phyloP scores from a whole-genome alignment of 2,329 filamentous ascomycete species.

The Karstenula rhodostoma region DNA sequence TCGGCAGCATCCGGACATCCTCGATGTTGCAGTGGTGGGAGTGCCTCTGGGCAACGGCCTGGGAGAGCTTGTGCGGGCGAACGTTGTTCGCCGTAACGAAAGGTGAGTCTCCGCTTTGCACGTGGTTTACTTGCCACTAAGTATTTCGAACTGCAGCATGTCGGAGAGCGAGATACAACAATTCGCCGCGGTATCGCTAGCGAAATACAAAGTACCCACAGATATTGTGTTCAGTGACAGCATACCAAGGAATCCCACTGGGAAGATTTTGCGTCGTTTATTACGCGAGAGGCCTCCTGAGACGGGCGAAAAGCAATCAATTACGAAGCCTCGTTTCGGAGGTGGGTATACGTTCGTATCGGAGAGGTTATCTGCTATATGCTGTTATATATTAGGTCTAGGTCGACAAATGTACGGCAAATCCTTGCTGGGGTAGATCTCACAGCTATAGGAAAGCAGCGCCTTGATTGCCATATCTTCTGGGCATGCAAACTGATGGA shows the following conservation, averaged over 20 bases:
- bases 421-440: too few species aligned
- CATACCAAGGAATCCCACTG: constrained; percentile 2
- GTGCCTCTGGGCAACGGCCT: neutral
- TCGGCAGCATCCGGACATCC: constrained; percentile 45
- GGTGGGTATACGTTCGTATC: too few species aligned
- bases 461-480: too few species aligned
- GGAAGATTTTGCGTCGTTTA: constrained; percentile 4
- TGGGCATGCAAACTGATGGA: too few species aligned
- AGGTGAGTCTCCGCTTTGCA: neutral
- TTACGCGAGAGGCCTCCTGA: neutral
- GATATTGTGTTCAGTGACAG: neutral
- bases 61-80: neutral
- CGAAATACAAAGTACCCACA: constrained; percentile 3
- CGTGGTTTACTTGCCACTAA: neutral
- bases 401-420: too few species aligned
- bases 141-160: neutral
- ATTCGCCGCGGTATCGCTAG: neutral
- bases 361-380: too few species aligned
- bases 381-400: too few species aligned
- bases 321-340: too few species aligned
- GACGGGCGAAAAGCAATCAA: too few species aligned
- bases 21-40: constrained; percentile 47
- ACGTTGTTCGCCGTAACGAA: neutral
- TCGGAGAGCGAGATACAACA: neutral
- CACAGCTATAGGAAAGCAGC: too few species aligned